Evolutionary conservation across 192 early-diverging fungal genomes (phyloP), one percentile per base, ranked within the genome.

Genomic region (Chytriomyces sp.): DNA sequence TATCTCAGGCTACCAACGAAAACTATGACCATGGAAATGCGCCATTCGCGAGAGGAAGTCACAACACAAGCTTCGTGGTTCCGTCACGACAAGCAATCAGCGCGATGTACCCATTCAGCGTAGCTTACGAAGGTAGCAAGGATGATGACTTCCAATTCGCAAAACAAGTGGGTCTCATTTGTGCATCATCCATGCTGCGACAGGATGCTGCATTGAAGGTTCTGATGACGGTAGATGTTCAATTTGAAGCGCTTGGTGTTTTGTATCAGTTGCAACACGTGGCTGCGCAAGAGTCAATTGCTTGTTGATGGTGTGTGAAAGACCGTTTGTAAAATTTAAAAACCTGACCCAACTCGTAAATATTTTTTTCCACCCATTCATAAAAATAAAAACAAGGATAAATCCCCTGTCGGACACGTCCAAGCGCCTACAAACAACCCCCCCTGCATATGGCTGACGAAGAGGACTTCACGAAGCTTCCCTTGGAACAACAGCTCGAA

Each of bases 381-480:
- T 2, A 35, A 35, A 35, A 35, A 35, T 35, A 35, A 35, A 35
- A 35, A 35, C 35, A 35, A 35, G 35, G 35, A 35, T 35, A 35
- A 35, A 35, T 35, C 35, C 35, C 35, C 35, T 35, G 35, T 35
- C 35, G 35, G 35, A 35, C 35, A 35, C 35, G 35, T 35, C 35
- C 35, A 35, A 35, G 35, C 35, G 35, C 35, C 2, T 35, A 35
- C 35, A 35, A 35, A 35, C 35, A 35, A 35, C 35, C 35, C 35
- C 35, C 35, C 35, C 35, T 35, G 35, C 35, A 35, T 35, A 35
- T 35, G 35, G 35, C 35, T 35, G 35, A 35, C 35, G 92, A 94
- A 62, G 93, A 94, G 72, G 94, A 96, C 85, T 95, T 91, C 71
- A 89, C 87, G 47, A 67, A 83, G 49, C 81, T 96, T 69, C 91